Conservation (phyloP, 148 eudicot genomes). For the Rhododendron simsii region DNA sequence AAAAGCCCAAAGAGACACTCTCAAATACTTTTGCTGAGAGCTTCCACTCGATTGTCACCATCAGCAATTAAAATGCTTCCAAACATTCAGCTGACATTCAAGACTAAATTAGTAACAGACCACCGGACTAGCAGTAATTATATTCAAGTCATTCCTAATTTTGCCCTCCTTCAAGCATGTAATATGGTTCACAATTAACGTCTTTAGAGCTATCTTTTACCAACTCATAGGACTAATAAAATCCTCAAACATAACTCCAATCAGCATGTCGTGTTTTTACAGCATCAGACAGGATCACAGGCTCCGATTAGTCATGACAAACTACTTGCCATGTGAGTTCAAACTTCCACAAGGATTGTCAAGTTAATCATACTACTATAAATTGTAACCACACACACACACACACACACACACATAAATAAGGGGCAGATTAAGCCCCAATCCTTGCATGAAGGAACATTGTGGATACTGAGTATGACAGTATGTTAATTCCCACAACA, state of each 20-base stretch:
- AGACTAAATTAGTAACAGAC: neutral
- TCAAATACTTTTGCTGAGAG: neutral
- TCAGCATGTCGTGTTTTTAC: neutral
- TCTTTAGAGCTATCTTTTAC: neutral
- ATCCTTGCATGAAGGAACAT: neutral
- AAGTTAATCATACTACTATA: neutral
- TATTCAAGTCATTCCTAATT: neutral
- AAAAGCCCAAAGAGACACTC: neutral
- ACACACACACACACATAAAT: neutral
- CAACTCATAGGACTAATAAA: neutral
- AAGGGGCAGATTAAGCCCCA: neutral
- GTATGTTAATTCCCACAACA: neutral
- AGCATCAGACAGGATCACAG: neutral
- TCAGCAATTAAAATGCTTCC: neutral
- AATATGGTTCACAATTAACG: neutral
- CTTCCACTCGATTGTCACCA: neutral
- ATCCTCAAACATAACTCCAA: neutral
- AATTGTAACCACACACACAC: neutral
- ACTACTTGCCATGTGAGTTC: neutral
- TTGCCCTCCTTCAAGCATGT: neutral
- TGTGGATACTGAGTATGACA: neutral
- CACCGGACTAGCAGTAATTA: neutral
- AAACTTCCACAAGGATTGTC: neutral
- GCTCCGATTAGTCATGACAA: neutral
- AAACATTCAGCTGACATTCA: neutral